Evolutionary conservation across 1,139 yeast genomes (phyloP).

Genomic region (Debaryomycetaceae sp.): DNA sequence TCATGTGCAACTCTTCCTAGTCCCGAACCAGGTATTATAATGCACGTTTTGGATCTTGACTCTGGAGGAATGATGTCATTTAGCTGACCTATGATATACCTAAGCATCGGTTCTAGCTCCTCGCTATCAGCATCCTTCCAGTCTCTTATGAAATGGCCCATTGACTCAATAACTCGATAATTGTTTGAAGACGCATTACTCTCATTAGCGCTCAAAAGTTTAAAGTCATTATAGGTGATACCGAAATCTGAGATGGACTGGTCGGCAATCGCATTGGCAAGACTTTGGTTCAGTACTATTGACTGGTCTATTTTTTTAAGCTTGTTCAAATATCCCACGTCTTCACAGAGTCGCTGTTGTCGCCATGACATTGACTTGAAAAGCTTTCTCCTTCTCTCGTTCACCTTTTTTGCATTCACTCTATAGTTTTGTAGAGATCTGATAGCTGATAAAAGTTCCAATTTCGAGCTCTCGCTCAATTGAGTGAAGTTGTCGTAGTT

Average conservation of each 20-base stretch:
- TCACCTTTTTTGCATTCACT: constrained; percentile 34
- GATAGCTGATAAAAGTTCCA: constrained; percentile 48
- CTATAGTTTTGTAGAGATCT: constrained; percentile 48
- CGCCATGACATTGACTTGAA: constrained; percentile 51
- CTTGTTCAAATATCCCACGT: constrained; percentile 55
- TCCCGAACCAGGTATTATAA: constrained; percentile 79
- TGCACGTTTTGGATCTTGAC: constrained; percentile 34
- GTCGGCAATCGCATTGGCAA: constrained; percentile 44
- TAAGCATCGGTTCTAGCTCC: constrained; percentile 52
- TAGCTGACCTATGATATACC: constrained; percentile 41
- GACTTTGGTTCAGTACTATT: constrained; percentile 40
- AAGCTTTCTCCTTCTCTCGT: constrained; percentile 42
- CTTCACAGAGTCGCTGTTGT: constrained; percentile 52
- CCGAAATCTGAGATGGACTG: constrained; percentile 37
- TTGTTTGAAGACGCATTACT: constrained; percentile 31
- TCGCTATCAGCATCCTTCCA: constrained; percentile 49
- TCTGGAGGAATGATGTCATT: constrained; percentile 21
- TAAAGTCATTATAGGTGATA: constrained; percentile 36
- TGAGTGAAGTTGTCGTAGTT: constrained; percentile 12
- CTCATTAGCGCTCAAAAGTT: constrained; percentile 20
- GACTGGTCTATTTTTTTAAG: constrained; percentile 43
- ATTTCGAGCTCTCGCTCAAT: constrained; percentile 16
- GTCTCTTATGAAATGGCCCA: constrained; percentile 74
- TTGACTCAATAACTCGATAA: constrained; percentile 62
- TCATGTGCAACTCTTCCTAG: constrained; percentile 70